These are phyloP conservation scores for Barbarea vulgaris DNA, from an alignment of 345 rosid species.

Conservation along the genomic window DNA sequence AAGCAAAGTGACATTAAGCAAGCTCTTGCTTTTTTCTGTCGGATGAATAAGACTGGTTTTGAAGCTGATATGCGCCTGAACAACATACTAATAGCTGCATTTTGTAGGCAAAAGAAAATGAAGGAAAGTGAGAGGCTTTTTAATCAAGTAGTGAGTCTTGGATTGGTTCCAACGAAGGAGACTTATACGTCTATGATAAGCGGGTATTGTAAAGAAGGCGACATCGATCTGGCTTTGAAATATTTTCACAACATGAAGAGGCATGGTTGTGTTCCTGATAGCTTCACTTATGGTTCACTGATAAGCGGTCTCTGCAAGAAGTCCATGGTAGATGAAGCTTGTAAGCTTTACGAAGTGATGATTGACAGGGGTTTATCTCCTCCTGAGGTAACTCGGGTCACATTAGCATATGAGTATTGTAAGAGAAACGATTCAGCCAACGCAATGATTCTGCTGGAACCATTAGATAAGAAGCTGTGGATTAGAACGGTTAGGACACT, in stretches of 20 bases:
- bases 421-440: constrained; percentile 72
- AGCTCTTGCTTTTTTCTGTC: constrained; percentile 60
- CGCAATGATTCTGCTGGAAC: constrained; percentile 78
- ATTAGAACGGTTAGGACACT: constrained; percentile 72
- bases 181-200: constrained; percentile 85
- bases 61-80: constrained; percentile 67
- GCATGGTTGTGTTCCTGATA: constrained; percentile 67
- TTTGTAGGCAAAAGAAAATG: constrained; percentile 69
- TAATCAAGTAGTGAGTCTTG: constrained; percentile 48
- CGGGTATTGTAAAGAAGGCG: constrained; percentile 67
- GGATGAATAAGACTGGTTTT: constrained; percentile 67
- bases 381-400: constrained; percentile 78
- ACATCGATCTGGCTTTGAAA: constrained; percentile 50
- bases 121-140: constrained; percentile 70
- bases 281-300: constrained; percentile 74
- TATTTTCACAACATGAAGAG: constrained; percentile 63
- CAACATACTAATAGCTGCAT: constrained; percentile 66
- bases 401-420: constrained; percentile 85
- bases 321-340: constrained; percentile 74
- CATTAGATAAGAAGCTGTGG: constrained; percentile 77
- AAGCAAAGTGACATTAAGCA: constrained; percentile 49
- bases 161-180: constrained; percentile 81
- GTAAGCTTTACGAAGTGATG: constrained; percentile 69
- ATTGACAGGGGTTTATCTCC: constrained; percentile 71
- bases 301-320: constrained; percentile 86